A percentile compares a stretch with the other conserved stretches of the same genome.
phyloP scores from a whole-genome alignment of 2,329 filamentous ascomycete genomes.

The Volutella citrinella region DNA sequence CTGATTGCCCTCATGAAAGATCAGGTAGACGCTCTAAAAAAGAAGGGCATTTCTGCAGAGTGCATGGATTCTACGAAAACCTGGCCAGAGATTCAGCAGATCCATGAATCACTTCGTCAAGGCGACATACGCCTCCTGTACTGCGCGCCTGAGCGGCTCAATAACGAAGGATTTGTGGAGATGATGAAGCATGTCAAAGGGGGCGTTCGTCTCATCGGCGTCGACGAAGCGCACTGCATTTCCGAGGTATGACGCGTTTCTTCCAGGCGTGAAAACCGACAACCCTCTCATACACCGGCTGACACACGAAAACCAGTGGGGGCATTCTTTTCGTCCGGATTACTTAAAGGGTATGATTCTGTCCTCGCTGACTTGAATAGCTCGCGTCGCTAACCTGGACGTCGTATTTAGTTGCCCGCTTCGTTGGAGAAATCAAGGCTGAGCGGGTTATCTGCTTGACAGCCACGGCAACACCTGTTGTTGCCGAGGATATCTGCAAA shows the following conservation, averaged over 20 bases:
- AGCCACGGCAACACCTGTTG: conserved; percentile 55
- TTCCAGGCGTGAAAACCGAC: too few species aligned
- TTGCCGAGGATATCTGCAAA: conserved; percentile 52
- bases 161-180: conserved; percentile 58
- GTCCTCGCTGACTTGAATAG: conserved; percentile 10
- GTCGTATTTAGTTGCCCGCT: conserved; percentile 51
- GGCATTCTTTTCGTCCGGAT: conserved; percentile 47
- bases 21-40: conserved; percentile 53
- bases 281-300: not conserved
- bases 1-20: conserved; percentile 60
- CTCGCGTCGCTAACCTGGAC: too few species aligned
- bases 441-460: conserved; percentile 59
- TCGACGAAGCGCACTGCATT: conserved; percentile 59
- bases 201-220: conserved; percentile 53
- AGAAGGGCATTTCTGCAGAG: conserved; percentile 49
- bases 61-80: conserved; percentile 55
- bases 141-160: conserved; percentile 57
- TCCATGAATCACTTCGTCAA: conserved; percentile 35
- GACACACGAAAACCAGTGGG: conserved; percentile 36
- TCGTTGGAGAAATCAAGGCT: conserved; percentile 52
- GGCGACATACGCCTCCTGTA: conserved; percentile 53
- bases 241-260: conserved; percentile 29
- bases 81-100: conserved; percentile 40
- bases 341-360: conserved; percentile 42
- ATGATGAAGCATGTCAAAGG: conserved; percentile 52